Percentiles rank a stretch among this genome's conserved stretches.
Evolutionary conservation across 176 grass and related monocot genomes (phyloP).

Genomic region (Tuctoria greenei): DNA sequence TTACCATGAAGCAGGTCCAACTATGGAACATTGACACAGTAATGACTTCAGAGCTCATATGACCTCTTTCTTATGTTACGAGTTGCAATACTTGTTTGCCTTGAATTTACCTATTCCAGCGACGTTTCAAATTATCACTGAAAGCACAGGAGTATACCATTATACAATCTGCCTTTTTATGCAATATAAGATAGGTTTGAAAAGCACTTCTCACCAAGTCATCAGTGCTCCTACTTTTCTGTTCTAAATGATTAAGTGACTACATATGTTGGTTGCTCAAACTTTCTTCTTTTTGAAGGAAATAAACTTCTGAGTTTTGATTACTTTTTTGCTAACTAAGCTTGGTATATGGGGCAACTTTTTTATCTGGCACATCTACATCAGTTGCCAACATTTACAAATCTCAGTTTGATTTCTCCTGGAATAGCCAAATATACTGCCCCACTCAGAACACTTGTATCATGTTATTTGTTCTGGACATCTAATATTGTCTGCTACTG

Average conservation of each 20-base stretch:
- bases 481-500: background rate
- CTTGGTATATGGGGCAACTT: too few relatives aligned
- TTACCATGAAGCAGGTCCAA: slow-evolving; percentile 50
- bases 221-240: background rate
- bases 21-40: slow-evolving; percentile 77
- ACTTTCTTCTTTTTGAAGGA: too few relatives aligned
- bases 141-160: background rate
- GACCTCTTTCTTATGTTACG: background rate
- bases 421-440: background rate
- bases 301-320: too few relatives aligned
- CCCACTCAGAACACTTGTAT: background rate
- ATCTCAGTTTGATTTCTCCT: too few relatives aligned
- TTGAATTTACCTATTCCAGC: background rate
- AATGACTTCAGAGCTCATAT: slow-evolving; percentile 31
- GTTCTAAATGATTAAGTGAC: background rate
- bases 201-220: background rate
- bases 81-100: background rate
- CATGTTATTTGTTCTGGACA: background rate
- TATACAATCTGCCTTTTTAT: background rate
- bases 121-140: background rate
- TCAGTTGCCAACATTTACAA: too few relatives aligned
- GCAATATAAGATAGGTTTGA: background rate
- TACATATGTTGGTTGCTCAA: background rate
- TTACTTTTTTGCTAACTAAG: too few relatives aligned
- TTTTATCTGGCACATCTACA: too few relatives aligned